phyloP scores from a whole-genome alignment of 805 yeast species.

The Cyberlindnera subsufficiens region DNA sequence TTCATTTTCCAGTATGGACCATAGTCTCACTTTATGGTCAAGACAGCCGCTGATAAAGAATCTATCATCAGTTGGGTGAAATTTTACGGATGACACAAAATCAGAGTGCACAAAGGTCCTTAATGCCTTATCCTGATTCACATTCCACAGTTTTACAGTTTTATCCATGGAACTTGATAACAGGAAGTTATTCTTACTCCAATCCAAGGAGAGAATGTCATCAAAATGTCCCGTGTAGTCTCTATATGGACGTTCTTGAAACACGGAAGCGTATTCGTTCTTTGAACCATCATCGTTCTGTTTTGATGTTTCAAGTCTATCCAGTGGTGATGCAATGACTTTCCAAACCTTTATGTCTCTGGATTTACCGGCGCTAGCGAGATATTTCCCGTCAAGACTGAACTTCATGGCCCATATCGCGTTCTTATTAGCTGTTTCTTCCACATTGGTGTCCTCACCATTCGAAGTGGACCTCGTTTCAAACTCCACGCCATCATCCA shows the following conservation, averaged over 20 bases:
- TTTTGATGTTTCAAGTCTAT: constrained; percentile 30
- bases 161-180: constrained; percentile 80
- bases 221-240: constrained; percentile 61
- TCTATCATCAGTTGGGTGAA: constrained; percentile 83
- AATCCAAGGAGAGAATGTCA: constrained; percentile 70
- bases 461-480: neutral
- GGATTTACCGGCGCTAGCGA: constrained; percentile 84
- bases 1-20: constrained; percentile 75
- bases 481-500: constrained; percentile 1
- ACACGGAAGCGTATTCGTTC: constrained; percentile 63
- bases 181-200: constrained; percentile 84
- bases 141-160: constrained; percentile 82
- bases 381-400: constrained; percentile 70
- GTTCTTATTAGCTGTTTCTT: constrained; percentile 5
- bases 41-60: constrained; percentile 80
- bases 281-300: constrained; percentile 6
- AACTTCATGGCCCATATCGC: constrained; percentile 76
- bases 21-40: constrained; percentile 68
- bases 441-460: neutral
- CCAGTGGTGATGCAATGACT: constrained; percentile 68
- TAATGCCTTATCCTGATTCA: constrained; percentile 57
- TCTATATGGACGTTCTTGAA: constrained; percentile 58
- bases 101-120: constrained; percentile 69
- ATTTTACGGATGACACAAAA: constrained; percentile 72
- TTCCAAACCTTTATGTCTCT: constrained; percentile 68